Percentiles rank a stretch among this genome's conserved stretches.
These are phyloP conservation scores for Elsinoe batatas DNA, from an alignment of 2,329 filamentous ascomycete genomes.

Conservation along the genomic window DNA sequence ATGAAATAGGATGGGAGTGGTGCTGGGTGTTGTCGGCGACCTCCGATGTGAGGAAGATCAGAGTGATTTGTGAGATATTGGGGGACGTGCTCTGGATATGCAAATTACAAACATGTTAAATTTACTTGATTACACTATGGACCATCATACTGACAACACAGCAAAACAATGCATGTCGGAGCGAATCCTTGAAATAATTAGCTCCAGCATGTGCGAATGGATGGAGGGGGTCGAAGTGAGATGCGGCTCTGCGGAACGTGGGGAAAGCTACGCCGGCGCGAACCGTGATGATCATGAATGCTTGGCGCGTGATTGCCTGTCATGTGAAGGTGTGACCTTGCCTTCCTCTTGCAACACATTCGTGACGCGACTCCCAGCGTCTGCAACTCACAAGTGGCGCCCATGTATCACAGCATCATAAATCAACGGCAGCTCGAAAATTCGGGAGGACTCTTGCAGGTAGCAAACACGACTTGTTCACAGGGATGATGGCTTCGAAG, in stretches of 20 bases:
- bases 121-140: too few relatives aligned
- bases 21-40: neutral
- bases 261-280: slow-evolving; percentile 1
- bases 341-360: neutral
- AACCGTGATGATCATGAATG: slow-evolving; percentile 9
- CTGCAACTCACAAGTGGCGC: neutral
- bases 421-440: neutral
- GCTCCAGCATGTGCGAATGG: neutral
- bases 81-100: neutral
- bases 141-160: too few relatives aligned
- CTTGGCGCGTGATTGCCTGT: slow-evolving; percentile 13
- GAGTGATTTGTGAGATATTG: neutral
- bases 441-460: neutral
- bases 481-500: slow-evolving; percentile 43
- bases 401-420: neutral
- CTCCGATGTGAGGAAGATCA: neutral
- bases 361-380: neutral
- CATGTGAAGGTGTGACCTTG: neutral
- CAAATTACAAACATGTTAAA: too few relatives aligned
- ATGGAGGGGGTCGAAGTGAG: slow-evolving; percentile 2
- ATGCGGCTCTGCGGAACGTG: slow-evolving; percentile 2
- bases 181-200: neutral
- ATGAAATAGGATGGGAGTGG: neutral
- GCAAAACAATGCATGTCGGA: neutral
- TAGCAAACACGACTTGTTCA: neutral